phyloP scores from a whole-genome alignment of 148 eudicot species.

The Rhododendron kiyosumense region DNA sequence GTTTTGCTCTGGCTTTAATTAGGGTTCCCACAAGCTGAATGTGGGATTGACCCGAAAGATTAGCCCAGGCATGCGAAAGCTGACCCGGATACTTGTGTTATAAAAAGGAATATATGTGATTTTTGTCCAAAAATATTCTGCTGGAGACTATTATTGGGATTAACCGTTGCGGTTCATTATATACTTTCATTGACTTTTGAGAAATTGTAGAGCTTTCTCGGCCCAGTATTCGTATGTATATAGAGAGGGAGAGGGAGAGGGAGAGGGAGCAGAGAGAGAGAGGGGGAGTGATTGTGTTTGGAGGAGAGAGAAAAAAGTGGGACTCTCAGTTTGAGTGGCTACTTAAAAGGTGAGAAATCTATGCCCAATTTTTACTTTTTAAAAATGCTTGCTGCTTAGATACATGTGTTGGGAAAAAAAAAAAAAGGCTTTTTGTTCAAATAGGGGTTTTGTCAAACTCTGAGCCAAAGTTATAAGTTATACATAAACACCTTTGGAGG shows the following conservation, averaged over 20 bases:
- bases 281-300: not conserved
- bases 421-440: not conserved
- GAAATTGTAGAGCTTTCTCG: not conserved
- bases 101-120: no score
- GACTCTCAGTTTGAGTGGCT: not conserved
- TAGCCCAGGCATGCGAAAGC: no score
- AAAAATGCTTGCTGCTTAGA: not conserved
- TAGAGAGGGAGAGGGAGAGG: not conserved
- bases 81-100: no score
- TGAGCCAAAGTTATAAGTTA: not conserved
- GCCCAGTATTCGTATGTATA: not conserved
- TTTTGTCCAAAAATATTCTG: not conserved
- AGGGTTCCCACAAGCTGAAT: no score
- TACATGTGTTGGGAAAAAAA: not conserved
- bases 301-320: not conserved
- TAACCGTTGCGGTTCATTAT: not conserved
- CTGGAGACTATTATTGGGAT: not conserved
- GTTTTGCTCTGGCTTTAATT: no score
- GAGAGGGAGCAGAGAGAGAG: not conserved
- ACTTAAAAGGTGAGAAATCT: conserved; percentile 3
- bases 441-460: not conserved
- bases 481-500: not conserved
- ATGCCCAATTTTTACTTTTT: not conserved
- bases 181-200: not conserved
- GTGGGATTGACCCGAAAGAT: no score